These are phyloP conservation scores for Lantana camara DNA, from an alignment of 257 asterid genomes.

Conservation along the genomic window DNA sequence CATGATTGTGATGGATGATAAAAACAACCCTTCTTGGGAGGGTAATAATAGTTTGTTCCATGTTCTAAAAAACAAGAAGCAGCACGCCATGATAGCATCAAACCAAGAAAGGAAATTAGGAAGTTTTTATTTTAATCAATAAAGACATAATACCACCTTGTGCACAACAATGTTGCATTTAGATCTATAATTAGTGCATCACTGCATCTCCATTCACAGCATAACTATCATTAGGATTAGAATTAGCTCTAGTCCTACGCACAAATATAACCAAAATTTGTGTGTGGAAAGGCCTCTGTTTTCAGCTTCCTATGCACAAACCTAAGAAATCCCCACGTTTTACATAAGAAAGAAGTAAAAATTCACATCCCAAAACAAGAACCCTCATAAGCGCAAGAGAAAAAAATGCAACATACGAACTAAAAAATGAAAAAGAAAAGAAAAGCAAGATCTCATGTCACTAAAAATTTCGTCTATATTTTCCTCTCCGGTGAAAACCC, in stretches of 20 bases:
- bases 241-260: constrained; percentile 39
- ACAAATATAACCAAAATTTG: constrained; percentile 76
- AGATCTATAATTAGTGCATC: constrained; percentile 93
- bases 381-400: no score
- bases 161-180: constrained; percentile 71
- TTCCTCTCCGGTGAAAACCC: no score
- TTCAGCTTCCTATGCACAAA: constrained; percentile 82
- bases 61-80: constrained; percentile 51
- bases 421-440: no score
- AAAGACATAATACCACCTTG: constrained; percentile 61
- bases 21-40: constrained; percentile 81
- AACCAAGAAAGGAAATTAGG: constrained; percentile 2
- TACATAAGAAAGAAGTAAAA: background rate
- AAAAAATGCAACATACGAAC: no score
- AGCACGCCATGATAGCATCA: constrained; percentile 27
- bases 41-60: constrained; percentile 69
- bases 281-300: constrained; percentile 75
- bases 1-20: constrained; percentile 92
- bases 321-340: constrained; percentile 14
- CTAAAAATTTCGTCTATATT: no score
- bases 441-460: no score
- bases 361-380: background rate
- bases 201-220: constrained; percentile 80
- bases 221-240: constrained; percentile 35
- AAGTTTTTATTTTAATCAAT: background rate